A percentile compares a stretch with the other conserved stretches of the same genome.
phyloP scores from a whole-genome alignment of 2,329 filamentous ascomycete genomes.

The Talaromyces sp. region DNA sequence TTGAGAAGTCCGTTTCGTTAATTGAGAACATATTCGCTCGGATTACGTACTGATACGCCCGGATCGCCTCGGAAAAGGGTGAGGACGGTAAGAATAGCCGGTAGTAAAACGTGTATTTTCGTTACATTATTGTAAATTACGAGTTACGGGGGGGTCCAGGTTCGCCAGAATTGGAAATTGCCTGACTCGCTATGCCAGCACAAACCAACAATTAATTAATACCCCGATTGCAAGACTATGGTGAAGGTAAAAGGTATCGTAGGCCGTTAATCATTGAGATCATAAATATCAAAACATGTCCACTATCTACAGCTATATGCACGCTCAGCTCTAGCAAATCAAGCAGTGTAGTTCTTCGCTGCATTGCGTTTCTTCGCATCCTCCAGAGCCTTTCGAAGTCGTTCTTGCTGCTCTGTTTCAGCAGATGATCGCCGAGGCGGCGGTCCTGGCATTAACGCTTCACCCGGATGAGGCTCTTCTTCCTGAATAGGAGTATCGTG shows the following conservation, averaged over 20 bases:
- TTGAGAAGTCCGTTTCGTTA: background rate
- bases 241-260: background rate
- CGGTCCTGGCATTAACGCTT: conserved; percentile 21
- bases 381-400: conserved; percentile 51
- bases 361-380: conserved; percentile 55
- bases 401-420: conserved; percentile 45
- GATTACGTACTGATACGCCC: background rate
- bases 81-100: background rate
- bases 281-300: background rate
- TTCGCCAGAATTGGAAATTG: background rate
- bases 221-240: background rate
- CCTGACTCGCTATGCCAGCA: background rate
- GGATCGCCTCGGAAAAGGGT: background rate
- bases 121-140: background rate
- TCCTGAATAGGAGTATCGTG: conserved; percentile 1
- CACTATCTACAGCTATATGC: background rate
- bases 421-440: conserved; percentile 25
- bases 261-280: background rate
- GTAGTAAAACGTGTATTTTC: background rate
- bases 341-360: conserved; percentile 26
- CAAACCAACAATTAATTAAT: background rate
- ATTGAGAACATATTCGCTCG: background rate
- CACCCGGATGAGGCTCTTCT: conserved; percentile 11
- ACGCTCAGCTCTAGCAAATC: background rate
- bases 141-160: background rate